Percentiles rank a stretch among this genome's conserved stretches.
Evolutionary conservation across 164 flowering plant species (phyloP).

Genomic region (Vitis amurensis): DNA sequence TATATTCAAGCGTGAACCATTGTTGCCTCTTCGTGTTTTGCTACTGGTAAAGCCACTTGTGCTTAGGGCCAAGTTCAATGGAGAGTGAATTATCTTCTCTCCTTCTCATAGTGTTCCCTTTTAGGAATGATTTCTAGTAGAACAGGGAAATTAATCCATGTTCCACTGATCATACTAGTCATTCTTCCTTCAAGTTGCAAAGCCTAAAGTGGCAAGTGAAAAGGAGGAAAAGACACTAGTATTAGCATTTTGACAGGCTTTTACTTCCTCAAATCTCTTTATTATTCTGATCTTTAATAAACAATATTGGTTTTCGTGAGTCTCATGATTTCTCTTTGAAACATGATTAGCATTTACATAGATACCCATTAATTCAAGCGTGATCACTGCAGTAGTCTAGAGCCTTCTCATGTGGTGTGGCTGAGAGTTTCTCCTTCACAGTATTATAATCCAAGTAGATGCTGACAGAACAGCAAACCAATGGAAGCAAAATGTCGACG

Average conservation of each 20-base stretch:
- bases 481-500: not conserved
- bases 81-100: not conserved
- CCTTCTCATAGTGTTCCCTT: not conserved
- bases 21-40: not conserved
- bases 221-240: not conserved
- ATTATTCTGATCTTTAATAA: conserved; percentile 1
- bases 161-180: not conserved
- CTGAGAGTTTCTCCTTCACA: conserved; percentile 1
- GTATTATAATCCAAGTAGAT: conserved; percentile 1
- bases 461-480: conserved; percentile 4
- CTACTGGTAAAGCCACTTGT: not conserved
- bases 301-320: not conserved
- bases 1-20: not conserved
- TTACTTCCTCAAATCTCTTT: no score
- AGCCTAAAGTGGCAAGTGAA: no score
- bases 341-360: conserved; percentile 15
- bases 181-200: not conserved
- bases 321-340: conserved; percentile 21
- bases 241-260: not conserved
- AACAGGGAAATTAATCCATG: not conserved
- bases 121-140: not conserved
- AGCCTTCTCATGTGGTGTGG: conserved; percentile 4
- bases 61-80: not conserved
- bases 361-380: conserved; percentile 5
- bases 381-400: not conserved